Conservation (phyloP, 306 rosid genomes). For the Casuarina equisetifolia region DNA sequence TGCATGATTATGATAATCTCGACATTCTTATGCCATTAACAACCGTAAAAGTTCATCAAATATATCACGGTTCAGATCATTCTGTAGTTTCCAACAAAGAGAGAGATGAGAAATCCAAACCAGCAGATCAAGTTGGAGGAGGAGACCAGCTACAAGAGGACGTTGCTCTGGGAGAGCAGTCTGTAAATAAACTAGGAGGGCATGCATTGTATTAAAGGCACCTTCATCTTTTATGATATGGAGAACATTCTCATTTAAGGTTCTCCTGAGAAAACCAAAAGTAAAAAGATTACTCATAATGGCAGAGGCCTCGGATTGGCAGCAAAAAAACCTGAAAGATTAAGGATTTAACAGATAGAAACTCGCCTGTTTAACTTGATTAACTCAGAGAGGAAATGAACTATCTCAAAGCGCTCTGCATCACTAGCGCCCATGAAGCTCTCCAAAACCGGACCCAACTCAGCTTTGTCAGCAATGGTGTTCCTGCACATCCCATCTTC, state of each 20-base stretch:
- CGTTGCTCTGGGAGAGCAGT: slow-evolving; percentile 61
- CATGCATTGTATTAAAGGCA: slow-evolving; percentile 81
- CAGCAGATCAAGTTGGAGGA: slow-evolving; percentile 97
- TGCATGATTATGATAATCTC: too few species aligned
- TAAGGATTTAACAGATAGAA: slow-evolving; percentile 10
- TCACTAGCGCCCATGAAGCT: slow-evolving; percentile 56
- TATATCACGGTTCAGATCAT: background rate
- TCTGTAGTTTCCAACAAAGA: slow-evolving; percentile 1
- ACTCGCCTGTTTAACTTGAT: slow-evolving; percentile 72
- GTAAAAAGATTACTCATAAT: background rate
- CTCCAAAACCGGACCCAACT: slow-evolving; percentile 63
- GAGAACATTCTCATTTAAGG: slow-evolving; percentile 71
- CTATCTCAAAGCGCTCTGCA: slow-evolving; percentile 60
- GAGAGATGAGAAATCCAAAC: slow-evolving; percentile 38
- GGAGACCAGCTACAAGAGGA: slow-evolving; percentile 83
- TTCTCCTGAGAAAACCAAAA: slow-evolving; percentile 59
- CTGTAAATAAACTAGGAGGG: slow-evolving; percentile 74
- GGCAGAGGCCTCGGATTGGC: slow-evolving; percentile 10
- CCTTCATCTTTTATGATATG: slow-evolving; percentile 83
- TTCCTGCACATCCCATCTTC: slow-evolving; percentile 79
- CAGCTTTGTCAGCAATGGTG: slow-evolving; percentile 67
- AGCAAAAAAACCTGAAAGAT: slow-evolving; percentile 6
- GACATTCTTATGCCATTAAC: background rate
- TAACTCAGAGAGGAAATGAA: slow-evolving; percentile 66
- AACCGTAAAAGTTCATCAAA: background rate